Evolutionary conservation across 73 alveolate species (phyloP).

Genomic region (Tetrahymena elliotti): DNA sequence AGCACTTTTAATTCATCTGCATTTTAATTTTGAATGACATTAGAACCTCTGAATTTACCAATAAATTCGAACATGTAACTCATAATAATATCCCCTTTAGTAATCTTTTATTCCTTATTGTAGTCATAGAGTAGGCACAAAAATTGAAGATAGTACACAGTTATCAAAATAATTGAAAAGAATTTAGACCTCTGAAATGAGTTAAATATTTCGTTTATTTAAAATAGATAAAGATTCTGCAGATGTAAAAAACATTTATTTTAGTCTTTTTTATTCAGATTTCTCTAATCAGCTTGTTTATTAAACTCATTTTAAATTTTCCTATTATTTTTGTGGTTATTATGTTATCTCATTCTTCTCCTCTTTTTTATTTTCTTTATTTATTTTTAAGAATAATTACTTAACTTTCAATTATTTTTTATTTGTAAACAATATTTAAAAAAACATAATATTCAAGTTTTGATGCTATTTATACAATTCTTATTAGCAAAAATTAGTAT

Average conservation of each 20-base stretch:
- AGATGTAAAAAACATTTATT: not conserved
- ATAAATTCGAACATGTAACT: not conserved
- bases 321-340: too few species aligned
- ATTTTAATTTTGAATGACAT: not conserved
- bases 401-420: too few species aligned
- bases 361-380: too few species aligned
- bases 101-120: not conserved
- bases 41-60: not conserved
- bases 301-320: too few species aligned
- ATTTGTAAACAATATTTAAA: too few species aligned
- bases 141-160: not conserved
- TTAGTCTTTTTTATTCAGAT: not conserved
- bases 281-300: not conserved
- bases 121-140: not conserved
- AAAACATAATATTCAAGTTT: too few species aligned
- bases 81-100: not conserved
- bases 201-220: not conserved
- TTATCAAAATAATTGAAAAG: not conserved
- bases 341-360: not conserved
- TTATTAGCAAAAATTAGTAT: too few species aligned
- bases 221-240: not conserved
- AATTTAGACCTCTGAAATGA: not conserved
- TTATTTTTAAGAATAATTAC: too few species aligned
- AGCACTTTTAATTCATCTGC: not conserved
- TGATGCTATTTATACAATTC: too few species aligned